These are phyloP conservation scores for Didymella exigua DNA, from an alignment of 2,329 filamentous ascomycete genomes.

Conservation along the genomic window DNA sequence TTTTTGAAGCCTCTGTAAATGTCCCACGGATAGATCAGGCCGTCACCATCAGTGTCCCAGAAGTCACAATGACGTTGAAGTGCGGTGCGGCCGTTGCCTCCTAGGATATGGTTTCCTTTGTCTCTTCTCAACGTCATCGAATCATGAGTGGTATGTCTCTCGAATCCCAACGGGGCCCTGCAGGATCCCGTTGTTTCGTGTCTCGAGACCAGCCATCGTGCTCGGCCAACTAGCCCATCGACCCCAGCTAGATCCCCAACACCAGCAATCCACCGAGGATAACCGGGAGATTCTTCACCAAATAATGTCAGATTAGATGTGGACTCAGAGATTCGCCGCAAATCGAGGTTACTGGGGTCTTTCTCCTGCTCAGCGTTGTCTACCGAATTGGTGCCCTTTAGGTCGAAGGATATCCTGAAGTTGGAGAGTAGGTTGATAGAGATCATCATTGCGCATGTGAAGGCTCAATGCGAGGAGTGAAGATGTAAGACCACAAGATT, in stretches of 20 bases:
- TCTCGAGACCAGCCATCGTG: not conserved
- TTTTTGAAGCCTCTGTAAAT: slow-evolving; percentile 24
- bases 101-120: not conserved
- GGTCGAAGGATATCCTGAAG: not conserved
- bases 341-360: not conserved
- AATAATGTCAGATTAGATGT: not conserved
- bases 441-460: not conserved
- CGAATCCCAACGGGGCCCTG: not conserved
- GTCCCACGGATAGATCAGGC: slow-evolving; percentile 26
- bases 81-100: slow-evolving; percentile 6
- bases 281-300: not conserved
- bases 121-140: no score
- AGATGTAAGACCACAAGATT: not conserved
- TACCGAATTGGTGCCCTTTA: not conserved
- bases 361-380: not conserved
- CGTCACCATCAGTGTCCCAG: slow-evolving; percentile 23
- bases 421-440: not conserved
- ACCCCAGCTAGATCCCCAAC: not conserved
- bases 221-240: not conserved
- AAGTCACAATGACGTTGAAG: slow-evolving; percentile 27
- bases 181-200: not conserved
- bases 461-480: not conserved
- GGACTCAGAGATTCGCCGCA: not conserved
- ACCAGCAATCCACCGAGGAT: slow-evolving; percentile 2
- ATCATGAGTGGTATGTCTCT: not conserved